Evolutionary conservation across 495 filamentous ascomycete genomes (phyloP), one percentile per base, ranked within the genome.

Genomic region (Neurospora sp.): DNA sequence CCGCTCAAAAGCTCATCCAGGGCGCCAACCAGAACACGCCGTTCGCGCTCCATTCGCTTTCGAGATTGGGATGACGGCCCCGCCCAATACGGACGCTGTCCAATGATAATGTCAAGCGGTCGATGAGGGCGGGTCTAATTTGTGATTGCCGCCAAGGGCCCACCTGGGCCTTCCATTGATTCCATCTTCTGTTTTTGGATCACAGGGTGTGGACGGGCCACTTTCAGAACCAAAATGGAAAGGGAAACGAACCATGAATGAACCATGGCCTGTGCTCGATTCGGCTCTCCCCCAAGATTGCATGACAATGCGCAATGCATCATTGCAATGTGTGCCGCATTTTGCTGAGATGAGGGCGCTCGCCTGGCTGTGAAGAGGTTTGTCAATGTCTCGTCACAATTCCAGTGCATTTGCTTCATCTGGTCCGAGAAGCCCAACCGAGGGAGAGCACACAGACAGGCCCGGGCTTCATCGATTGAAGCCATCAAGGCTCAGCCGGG

Each of bases 1-100:
- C 54, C 54, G 54, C 27, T 66, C 54, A 66, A 18, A 66, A 66
- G 54, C 54, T 66, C 54, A 35, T 66, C 54, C 54, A 66, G 54
- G 54, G 54, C 54, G 54, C 54, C 54, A 66, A 66, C 54, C 54
- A 66, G 54, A 66, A 27, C 54, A 18, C 54, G 14, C 31, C 31
- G 27, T 66, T 37, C 27, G 23, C 46, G 20, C 48, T 59, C 48
- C 48, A 59, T 59, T 59, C 48, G 48, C 48, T 59, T 59, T 59
- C 20, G 20, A 59, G 72, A 75, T 78, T 78, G 72, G 78, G 78
- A 79, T 79, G 75, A 76, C 59, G 7, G 62, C 23, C 74, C 71
- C 48, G 39, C 37, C 48, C 46, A 70, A 73, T 73, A 71, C 62
- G 8, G 27, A 35, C 5, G 5, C 5, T 18, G 27, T 44, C 78